A percentile compares a stretch with the other conserved stretches of the same genome.
Conservation (phyloP, 1,139 yeast species). For the Maudiozyma humilis region DNA sequence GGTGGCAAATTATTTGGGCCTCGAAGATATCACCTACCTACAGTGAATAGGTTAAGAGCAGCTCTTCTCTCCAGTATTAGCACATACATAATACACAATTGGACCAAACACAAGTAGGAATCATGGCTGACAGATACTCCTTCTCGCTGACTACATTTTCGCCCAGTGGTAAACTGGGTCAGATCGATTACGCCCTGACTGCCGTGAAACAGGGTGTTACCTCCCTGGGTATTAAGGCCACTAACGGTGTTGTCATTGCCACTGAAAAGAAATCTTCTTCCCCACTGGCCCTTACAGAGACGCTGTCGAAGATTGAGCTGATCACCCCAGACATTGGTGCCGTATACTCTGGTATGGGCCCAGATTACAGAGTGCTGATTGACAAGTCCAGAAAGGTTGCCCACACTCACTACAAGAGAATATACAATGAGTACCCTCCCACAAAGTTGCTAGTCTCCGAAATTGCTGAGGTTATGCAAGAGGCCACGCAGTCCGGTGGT, state of each 20-base stretch:
- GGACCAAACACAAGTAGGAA: slow-evolving; percentile 8
- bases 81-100: background rate
- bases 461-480: slow-evolving; percentile 94
- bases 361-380: slow-evolving; percentile 90
- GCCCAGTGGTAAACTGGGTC: slow-evolving; percentile 96
- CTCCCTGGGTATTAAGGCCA: slow-evolving; percentile 90
- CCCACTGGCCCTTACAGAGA: slow-evolving; percentile 63
- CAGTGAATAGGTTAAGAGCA: no score
- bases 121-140: slow-evolving; percentile 95
- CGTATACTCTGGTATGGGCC: slow-evolving; percentile 98
- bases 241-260: slow-evolving; percentile 93
- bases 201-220: slow-evolving; percentile 98
- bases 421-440: slow-evolving; percentile 95
- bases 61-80: background rate
- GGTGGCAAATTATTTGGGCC: background rate
- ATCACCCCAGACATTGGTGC: slow-evolving; percentile 95
- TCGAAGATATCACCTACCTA: no score
- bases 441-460: slow-evolving; percentile 90
- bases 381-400: slow-evolving; percentile 91
- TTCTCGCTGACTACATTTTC: slow-evolving; percentile 94
- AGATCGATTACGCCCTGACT: slow-evolving; percentile 93
- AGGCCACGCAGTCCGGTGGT: slow-evolving; percentile 96
- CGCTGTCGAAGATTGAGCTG: slow-evolving; percentile 68
- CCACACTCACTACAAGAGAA: slow-evolving; percentile 84
- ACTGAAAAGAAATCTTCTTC: slow-evolving; percentile 90